Base-by-base conservation (phyloP, 768 basidiomycete genomes). In the Mycena alexandri region DNA sequence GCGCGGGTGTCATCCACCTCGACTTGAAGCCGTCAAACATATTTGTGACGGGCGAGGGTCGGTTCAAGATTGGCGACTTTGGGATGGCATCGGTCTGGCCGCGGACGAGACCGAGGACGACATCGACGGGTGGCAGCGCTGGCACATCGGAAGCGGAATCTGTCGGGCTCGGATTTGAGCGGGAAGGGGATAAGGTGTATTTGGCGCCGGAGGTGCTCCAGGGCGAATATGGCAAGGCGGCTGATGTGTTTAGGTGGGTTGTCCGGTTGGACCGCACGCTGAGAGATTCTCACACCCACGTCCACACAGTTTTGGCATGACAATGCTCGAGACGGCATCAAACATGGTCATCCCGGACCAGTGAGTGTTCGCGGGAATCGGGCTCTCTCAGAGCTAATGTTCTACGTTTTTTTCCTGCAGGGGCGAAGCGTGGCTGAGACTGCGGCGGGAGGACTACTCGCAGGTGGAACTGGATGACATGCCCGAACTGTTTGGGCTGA, bases 1-100 rank as follows among this genome's bases (percentile, higher is more conserved):
- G 88, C 72, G 87, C 90, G 48, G 91, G 92, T 61, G 89, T 98
- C 64, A 92, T 99, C 55, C 98, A 99, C 81, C 87, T 99, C 61
- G 98, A 99, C 81, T 80, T 99, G 70, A 99, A 99, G 82, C 98
- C 98, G 14, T 95, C 95, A 47, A 99, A 99, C 77, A 91, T 99
- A 56, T 95, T 99, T 76, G 85, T 99, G 73, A 95, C 94, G 12
- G 84, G 84, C 10, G 87, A 90, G 47, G 98, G 98, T 2, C 87
- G 92, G 50, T 92, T 99, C 82, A 95, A 95, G 82, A 95, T 99
- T 77, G 97, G 97, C 10, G 98, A 99, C 78, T 98, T 99, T 81
- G 98, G 98, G 11, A 95, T 99, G 90, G 96, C 97, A n/a, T 94
- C 94, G 8, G 73, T 95, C 58, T 96, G 94, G 93, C 95, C 95